These are phyloP conservation scores for Kokia cookei DNA, from an alignment of 441 rosid genomes.

Conservation along the genomic window DNA sequence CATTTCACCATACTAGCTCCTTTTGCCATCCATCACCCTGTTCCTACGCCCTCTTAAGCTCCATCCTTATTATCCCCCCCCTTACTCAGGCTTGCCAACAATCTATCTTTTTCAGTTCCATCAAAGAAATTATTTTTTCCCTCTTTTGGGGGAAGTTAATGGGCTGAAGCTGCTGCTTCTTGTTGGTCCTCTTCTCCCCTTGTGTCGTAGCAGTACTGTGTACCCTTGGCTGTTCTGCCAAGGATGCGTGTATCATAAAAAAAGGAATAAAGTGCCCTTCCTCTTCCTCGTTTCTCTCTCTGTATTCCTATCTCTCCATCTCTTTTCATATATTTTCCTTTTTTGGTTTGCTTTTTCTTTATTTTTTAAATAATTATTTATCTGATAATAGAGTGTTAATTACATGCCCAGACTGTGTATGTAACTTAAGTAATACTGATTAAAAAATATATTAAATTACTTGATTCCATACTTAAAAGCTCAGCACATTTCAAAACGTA, in stretches of 20 bases:
- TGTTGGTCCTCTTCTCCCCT: constrained; percentile 9
- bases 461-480: too few relatives aligned
- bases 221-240: constrained; percentile 36
- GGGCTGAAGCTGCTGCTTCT: neutral
- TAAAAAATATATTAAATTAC: neutral
- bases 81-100: neutral
- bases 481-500: neutral
- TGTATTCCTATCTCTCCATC: constrained; percentile 14
- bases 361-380: too few relatives aligned
- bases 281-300: constrained; percentile 14
- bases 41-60: constrained; percentile 17
- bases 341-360: neutral
- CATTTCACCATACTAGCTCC: constrained; percentile 12
- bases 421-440: neutral
- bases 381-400: neutral
- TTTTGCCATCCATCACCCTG: constrained; percentile 1
- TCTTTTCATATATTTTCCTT: neutral
- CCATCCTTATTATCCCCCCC: constrained; percentile 7
- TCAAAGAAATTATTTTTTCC: neutral
- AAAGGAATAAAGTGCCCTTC: constrained; percentile 29
- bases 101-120: constrained; percentile 14
- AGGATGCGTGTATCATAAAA: constrained; percentile 69
- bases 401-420: neutral
- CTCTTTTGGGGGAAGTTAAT: neutral
- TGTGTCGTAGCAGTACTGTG: constrained; percentile 23